Conservation (phyloP, 495 filamentous ascomycete species). For the Geoglossum glabrum region DNA sequence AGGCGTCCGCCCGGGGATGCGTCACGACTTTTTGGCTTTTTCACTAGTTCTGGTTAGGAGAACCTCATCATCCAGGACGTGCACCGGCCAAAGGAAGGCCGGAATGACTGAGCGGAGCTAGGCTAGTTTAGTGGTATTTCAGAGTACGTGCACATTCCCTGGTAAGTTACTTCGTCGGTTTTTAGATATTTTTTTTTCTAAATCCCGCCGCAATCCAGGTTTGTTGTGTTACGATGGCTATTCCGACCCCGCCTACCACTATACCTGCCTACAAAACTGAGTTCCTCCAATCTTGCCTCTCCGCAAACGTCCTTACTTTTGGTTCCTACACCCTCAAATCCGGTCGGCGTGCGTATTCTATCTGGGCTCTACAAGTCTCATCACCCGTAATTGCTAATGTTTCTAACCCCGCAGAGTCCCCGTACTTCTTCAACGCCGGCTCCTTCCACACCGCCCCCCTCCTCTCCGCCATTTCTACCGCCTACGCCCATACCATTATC, state of each 20-base stretch:
- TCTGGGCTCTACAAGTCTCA: background rate
- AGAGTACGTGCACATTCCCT: too few species aligned
- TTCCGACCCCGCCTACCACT: background rate
- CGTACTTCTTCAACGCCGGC: conserved; percentile 98
- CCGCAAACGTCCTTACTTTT: conserved; percentile 63
- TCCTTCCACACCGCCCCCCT: conserved; percentile 61
- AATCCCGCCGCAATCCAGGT: too few species aligned
- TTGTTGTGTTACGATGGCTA: background rate
- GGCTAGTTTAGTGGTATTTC: too few species aligned
- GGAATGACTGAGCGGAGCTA: too few species aligned
- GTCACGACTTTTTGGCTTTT: too few species aligned
- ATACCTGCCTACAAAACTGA: conserved; percentile 28
- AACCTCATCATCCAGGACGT: too few species aligned
- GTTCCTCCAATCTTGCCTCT: conserved; percentile 53
- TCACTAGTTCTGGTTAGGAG: too few species aligned
- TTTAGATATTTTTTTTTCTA: too few species aligned
- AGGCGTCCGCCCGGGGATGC: too few species aligned
- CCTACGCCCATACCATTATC: conserved; percentile 58
- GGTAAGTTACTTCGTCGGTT: too few species aligned
- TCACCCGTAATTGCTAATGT: background rate
- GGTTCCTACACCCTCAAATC: conserved; percentile 83
- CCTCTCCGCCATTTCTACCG: conserved; percentile 48
- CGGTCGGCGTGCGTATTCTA: conserved; percentile 28
- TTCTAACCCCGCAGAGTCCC: conserved; percentile 31
- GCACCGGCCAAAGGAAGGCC: too few species aligned